phyloP scores from a whole-genome alignment of 371 early-diverging fungal species.

The Phascolomyces articulosus region DNA sequence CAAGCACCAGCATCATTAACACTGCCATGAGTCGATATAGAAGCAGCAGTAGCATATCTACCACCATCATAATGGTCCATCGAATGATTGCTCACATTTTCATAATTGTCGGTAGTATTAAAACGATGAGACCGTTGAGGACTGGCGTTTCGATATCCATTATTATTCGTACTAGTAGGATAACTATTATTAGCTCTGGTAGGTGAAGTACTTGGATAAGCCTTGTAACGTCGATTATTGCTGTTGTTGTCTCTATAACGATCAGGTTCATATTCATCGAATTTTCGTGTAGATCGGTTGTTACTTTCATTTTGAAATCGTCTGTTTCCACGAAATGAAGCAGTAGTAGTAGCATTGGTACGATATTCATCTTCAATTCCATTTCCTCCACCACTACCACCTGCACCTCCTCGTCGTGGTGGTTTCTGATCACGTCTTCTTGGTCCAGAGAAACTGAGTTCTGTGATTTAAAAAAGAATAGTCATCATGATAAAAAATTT shows the following conservation, averaged over 20 bases:
- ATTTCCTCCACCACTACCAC: too few relatives aligned
- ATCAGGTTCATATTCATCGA: neutral
- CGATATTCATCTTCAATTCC: conserved; percentile 1
- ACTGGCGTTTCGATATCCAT: neutral
- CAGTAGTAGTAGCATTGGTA: neutral
- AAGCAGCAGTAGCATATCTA: neutral
- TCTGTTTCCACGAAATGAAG: neutral
- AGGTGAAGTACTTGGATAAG: neutral
- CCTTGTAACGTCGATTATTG: neutral
- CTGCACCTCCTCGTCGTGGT: conserved; percentile 1
- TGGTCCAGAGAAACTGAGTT: neutral
- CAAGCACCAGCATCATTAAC: too few relatives aligned
- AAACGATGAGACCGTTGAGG: neutral
- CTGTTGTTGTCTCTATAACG: neutral
- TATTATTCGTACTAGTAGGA: neutral
- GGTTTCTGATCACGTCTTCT: neutral
- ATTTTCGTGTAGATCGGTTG: neutral
- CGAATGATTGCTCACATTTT: neutral
- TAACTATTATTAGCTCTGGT: neutral
- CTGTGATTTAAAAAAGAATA: neutral
- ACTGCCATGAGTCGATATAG: too few relatives aligned
- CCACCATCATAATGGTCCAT: neutral
- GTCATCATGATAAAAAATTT: neutral
- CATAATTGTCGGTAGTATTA: neutral
- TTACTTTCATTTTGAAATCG: neutral